Evolutionary conservation across 2,329 filamentous ascomycete species (phyloP), one percentile per base, ranked within the genome.

Genomic region (Epichloe typhina): DNA sequence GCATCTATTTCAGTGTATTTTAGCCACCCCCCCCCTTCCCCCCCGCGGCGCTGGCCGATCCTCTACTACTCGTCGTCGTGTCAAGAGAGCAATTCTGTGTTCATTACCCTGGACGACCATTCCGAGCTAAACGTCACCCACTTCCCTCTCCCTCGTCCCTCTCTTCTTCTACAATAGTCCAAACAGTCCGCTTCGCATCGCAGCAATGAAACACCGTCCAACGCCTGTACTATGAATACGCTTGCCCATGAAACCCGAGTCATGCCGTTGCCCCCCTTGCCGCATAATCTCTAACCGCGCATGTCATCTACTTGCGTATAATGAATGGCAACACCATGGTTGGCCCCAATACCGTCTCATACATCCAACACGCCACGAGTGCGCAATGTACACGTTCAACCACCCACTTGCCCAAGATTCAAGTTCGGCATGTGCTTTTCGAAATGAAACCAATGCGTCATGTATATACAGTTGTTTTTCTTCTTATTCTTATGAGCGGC

Each of bases 221-320:
- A 47, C 49, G 49, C 49, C 49, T 19, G 15, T 51, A 42, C 49
- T n/a, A 50, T 50, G 33, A 35, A 47, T 51, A 17, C 38, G 19
- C 40, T 26, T 37, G 13, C 37, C 49, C 47, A 26, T 50, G 31
- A 33, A 31, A 19, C n/a, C 42, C 42, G 17, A 31, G 31, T 4
- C 11, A 13, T 31, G 6, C 44, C 44, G 15, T 46, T 36, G 13
- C 43, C 19, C 21, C 15, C 36, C 35, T 36, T 19, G 33, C 17
- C 36, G 35, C 36, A 31, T 19, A 19, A 1, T 47, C 41, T 50
- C 43, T 47, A 50, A 42, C 49, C 43, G 46, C 40, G 43, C 41
- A 46, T 46, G 4, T 39, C 45, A 39, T 50, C 48, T 46, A 50
- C 48, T 21, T 19, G 39, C 47, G 3, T 44, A 19, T 26, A 42